Base-by-base conservation (phyloP, 495 filamentous ascomycete genomes). In the Penicillium parvum region DNA sequence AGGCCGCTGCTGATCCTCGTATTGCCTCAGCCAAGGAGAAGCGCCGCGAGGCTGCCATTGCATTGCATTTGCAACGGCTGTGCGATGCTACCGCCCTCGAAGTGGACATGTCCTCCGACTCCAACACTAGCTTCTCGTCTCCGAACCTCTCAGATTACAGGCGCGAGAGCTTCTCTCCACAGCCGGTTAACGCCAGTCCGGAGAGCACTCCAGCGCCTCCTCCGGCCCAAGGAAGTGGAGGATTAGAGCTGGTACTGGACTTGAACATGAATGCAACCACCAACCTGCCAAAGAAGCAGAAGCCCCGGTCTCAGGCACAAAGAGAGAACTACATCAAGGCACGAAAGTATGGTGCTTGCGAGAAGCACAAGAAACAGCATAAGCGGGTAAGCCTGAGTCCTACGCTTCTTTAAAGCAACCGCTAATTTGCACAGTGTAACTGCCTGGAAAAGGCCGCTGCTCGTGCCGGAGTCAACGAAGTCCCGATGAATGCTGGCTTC, bases 301-400 rank as follows among this genome's bases (percentile, higher is more conserved):
- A 69, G 44, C 65, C 68, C 20, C 56, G 69, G 20, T 71, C 69
- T 9, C 57, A 58, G 43, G 69, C 68, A 16, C 68, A 73, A 49
- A 70, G 61, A 44, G 69, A 73, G 41, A 71, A 66, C 50, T 73
- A 73, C 43, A 71, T 70, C 57, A 73, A 73, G 43, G 68, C 58
- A 43, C 60, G 69, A 2, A 71, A 69, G 26, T 60, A 70, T 30
- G 69, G 69, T 5, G 69, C 67, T 25, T 73, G 69, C 34, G 63
- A 70, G 43, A 73, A 73, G 47, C 69, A 73, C 49, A 62, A 65
- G 47, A 73, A 71, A 43, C 69, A 71, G 46, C 69, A 73, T 28
- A 73, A 73, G 46, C 53, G 68, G 40, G 69, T 73, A 58, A 60
- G 66, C 40, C 15, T 26, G 12, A 10, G 16, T 18, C 6, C 16